phyloP scores from a whole-genome alignment of 2,329 filamentous ascomycete genomes.

The Shiraia bambusicola region DNA sequence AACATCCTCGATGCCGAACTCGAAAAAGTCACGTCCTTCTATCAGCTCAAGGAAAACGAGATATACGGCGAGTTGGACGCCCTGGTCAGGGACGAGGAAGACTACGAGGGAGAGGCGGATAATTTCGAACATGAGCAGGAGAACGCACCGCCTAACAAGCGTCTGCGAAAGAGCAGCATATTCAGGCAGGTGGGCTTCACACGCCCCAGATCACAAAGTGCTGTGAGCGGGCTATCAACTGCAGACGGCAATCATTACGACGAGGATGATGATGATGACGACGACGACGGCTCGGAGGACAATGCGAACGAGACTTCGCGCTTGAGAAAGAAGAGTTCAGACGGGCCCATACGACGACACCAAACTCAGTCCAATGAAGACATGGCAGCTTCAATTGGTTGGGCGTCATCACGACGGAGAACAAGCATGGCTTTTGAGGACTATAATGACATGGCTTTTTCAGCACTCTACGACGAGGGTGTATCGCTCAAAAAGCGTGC shows the following conservation, averaged over 20 bases:
- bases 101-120: constrained; percentile 61
- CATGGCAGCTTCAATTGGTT: constrained; percentile 64
- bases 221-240: constrained; percentile 46
- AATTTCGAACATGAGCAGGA: constrained; percentile 40
- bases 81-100: constrained; percentile 72
- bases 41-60: constrained; percentile 83
- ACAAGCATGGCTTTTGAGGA: constrained; percentile 72
- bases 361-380: constrained; percentile 47
- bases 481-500: constrained; percentile 93
- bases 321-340: constrained; percentile 45
- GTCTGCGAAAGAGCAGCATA: constrained; percentile 52
- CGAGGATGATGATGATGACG: constrained; percentile 58
- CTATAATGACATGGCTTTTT: constrained; percentile 73
- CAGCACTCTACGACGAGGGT: constrained; percentile 67
- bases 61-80: constrained; percentile 78
- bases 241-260: constrained; percentile 51
- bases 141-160: constrained; percentile 41
- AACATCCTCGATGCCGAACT: constrained; percentile 83
- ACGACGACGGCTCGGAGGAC: constrained; percentile 58
- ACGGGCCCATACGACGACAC: constrained; percentile 29
- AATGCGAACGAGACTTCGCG: constrained; percentile 56
- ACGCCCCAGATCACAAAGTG: constrained; percentile 49
- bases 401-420: constrained; percentile 59
- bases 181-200: constrained; percentile 54
- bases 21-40: constrained; percentile 93